Percentiles rank a stretch among this genome's conserved stretches.
These are phyloP conservation scores for Aspergillus pseudoviridinutans DNA, from an alignment of 2,329 filamentous ascomycete genomes.

Conservation along the genomic window DNA sequence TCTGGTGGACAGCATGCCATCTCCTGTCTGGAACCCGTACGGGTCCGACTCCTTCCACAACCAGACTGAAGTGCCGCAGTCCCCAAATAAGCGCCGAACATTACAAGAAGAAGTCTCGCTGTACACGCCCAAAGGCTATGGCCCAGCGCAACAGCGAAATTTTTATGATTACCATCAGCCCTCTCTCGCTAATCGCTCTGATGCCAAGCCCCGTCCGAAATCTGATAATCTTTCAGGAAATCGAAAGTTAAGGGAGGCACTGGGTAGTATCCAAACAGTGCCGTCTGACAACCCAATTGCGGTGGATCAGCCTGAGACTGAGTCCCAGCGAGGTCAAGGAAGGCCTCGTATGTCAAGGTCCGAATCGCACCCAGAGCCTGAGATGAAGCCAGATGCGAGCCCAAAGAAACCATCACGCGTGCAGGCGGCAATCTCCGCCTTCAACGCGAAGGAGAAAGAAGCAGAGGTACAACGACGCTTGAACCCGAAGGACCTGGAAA, in stretches of 20 bases:
- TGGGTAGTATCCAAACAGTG: slow-evolving; percentile 24
- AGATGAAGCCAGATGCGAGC: slow-evolving; percentile 27
- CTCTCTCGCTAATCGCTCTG: slow-evolving; percentile 35
- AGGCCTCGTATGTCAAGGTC: slow-evolving; percentile 28
- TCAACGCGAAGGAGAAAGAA: slow-evolving; percentile 54
- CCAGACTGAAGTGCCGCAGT: slow-evolving; percentile 34
- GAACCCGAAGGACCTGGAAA: slow-evolving; percentile 55
- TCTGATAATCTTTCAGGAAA: slow-evolving; percentile 46
- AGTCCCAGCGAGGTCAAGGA: slow-evolving; percentile 15
- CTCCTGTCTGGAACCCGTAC: slow-evolving; percentile 81
- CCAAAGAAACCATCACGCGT: slow-evolving; percentile 53
- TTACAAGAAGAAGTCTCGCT: slow-evolving; percentile 54
- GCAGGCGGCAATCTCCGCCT: slow-evolving; percentile 61
- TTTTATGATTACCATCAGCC: slow-evolving; percentile 53
- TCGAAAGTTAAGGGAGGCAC: slow-evolving; percentile 36
- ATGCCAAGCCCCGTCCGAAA: slow-evolving; percentile 48
- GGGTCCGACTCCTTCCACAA: slow-evolving; percentile 39
- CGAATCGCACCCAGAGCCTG: slow-evolving; percentile 28
- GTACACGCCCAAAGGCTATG: slow-evolving; percentile 58
- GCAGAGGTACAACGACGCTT: slow-evolving; percentile 42
- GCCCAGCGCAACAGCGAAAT: slow-evolving; percentile 59
- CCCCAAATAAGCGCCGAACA: slow-evolving; percentile 43
- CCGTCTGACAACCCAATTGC: slow-evolving; percentile 21
- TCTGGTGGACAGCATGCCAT: slow-evolving; percentile 45
- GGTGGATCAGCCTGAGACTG: slow-evolving; percentile 10